phyloP scores from a whole-genome alignment of 2,329 filamentous ascomycete species.

The Hypoxylon sp. region DNA sequence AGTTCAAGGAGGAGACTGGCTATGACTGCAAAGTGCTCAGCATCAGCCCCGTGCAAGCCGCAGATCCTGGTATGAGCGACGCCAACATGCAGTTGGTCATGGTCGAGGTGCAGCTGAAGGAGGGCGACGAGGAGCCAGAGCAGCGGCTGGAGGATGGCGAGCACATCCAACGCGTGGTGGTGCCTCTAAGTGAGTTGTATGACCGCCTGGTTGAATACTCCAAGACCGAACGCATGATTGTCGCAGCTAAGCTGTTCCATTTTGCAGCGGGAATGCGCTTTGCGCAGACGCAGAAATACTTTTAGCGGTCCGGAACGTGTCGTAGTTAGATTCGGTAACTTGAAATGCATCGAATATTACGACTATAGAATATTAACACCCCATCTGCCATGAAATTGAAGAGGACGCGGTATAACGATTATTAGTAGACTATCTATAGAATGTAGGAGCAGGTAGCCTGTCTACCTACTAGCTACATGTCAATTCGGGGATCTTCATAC shows the following conservation, averaged over 20 bases:
- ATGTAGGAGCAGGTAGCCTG: no score
- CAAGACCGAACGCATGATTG: conserved; percentile 62
- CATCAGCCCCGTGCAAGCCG: conserved; percentile 66
- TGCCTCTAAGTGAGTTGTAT: conserved; percentile 68
- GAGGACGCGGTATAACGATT: background rate
- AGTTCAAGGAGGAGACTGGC: conserved; percentile 68
- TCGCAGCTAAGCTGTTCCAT: conserved; percentile 70
- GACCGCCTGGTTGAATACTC: conserved; percentile 62
- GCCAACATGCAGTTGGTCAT: conserved; percentile 73
- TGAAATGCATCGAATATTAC: background rate
- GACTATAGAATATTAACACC: background rate
- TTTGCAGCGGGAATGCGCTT: conserved; percentile 70
- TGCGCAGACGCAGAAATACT: conserved; percentile 54
- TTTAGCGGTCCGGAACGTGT: conserved; percentile 3
- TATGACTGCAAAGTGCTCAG: conserved; percentile 63
- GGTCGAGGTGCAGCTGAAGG: conserved; percentile 67
- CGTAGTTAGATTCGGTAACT: background rate
- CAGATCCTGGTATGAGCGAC: conserved; percentile 69
- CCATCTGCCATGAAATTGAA: background rate
- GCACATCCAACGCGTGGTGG: conserved; percentile 70
- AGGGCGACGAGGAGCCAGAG: conserved; percentile 64
- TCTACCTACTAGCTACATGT: background rate
- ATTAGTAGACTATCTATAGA: no score
- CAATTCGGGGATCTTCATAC: background rate
- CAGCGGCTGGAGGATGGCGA: conserved; percentile 72